Evolutionary conservation across 148 eudicot genomes (phyloP).

Genomic region (Vaccinium corymbosum): DNA sequence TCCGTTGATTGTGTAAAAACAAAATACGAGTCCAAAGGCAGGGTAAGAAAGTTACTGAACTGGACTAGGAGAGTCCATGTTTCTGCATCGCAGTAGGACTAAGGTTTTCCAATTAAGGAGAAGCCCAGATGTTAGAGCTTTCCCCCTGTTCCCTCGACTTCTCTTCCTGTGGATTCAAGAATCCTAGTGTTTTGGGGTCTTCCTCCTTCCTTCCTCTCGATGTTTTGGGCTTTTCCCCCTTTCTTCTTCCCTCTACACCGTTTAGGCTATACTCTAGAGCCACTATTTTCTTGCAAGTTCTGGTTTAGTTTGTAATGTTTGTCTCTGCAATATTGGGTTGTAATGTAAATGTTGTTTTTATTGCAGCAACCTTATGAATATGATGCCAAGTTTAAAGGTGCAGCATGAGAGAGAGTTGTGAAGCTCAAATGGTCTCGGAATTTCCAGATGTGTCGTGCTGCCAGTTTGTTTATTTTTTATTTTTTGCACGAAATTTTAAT

Average conservation of each 20-base stretch:
- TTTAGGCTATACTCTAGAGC: neutral
- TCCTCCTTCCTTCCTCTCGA: too few relatives aligned
- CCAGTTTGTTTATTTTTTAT: neutral
- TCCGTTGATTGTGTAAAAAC: too few relatives aligned
- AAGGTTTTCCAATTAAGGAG: neutral
- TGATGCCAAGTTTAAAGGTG: conserved; percentile 63
- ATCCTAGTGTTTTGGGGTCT: neutral
- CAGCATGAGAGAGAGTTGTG: conserved; percentile 12
- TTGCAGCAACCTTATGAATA: conserved; percentile 81
- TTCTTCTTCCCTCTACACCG: neutral
- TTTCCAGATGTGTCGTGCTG: neutral
- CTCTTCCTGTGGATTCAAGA: neutral
- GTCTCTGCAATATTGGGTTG: neutral
- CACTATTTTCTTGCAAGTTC: neutral
- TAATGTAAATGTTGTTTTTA: neutral
- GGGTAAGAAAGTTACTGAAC: too few relatives aligned
- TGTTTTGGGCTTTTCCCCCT: neutral
- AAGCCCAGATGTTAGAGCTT: neutral
- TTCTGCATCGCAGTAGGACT: neutral
- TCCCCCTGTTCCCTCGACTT: neutral
- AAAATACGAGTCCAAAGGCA: too few relatives aligned
- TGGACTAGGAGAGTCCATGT: too few relatives aligned
- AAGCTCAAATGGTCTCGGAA: neutral
- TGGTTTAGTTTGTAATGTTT: neutral
- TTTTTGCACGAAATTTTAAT: neutral